Base-by-base conservation (phyloP, 371 early-diverging fungal species). In the Mortierella sp. region DNA sequence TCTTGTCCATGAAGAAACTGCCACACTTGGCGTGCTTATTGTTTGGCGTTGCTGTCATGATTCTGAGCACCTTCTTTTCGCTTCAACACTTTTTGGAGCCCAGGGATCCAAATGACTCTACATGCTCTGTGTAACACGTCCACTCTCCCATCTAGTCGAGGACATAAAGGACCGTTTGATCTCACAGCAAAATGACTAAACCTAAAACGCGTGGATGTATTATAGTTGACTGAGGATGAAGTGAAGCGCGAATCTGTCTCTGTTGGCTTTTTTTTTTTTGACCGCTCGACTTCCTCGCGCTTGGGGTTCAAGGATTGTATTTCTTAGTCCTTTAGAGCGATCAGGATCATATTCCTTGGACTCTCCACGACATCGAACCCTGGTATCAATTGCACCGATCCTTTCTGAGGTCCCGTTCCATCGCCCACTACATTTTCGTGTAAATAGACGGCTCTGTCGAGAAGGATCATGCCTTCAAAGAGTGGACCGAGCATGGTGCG, bases 371-470 rank as follows among this genome's bases (percentile, higher is more conserved):
- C 69, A 53, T 74, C 74, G 31, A 74, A 74, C 4, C 74, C 74
- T 6, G 74, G 69, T 7, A 74, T 61, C 31, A 74, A 43, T 21
- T 68, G 64, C 5, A 74, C 69, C 0, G 69, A 68, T 19, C 61
- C 68, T 45, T 55, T 64, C 41, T 48, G 54, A 23, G 8, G 39
- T 7, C 45, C 23, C 6, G 14, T 23, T 24, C 38, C 51, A 18
- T 41, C 31, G 16, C 63, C 66, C 16, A 66, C 53, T 24, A 78
- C 50, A 8, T 70, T 67, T 46, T 90, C 92, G 38, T 83, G 71
- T 41, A 94, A 66, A 58, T 83, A 91, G 27, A 89, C 55, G 65
- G 87, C 91, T 16, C 95, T 86, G 69, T 95, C 95, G 13, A 92
- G 71, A 28, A 94, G 64, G 21, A 95, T 84, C 73, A 94, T 81